A percentile compares a stretch with the other conserved stretches of the same genome.
phyloP scores from a whole-genome alignment of 2,329 filamentous ascomycete genomes.

The Seiridium unicorne region DNA sequence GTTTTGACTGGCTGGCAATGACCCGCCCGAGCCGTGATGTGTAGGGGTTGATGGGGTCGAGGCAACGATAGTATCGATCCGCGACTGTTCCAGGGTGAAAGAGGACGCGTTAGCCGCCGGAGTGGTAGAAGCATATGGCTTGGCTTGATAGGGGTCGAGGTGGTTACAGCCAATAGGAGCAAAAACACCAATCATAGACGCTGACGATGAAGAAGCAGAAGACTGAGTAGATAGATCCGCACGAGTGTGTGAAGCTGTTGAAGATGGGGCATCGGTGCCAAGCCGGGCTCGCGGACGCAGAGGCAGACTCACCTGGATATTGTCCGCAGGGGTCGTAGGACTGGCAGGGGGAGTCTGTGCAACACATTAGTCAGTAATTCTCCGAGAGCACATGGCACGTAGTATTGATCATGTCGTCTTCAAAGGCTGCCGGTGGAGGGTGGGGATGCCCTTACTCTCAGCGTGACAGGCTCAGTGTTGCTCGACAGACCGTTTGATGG shows the following conservation, averaged over 20 bases:
- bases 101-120: slow-evolving; percentile 10
- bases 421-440: no score
- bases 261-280: neutral
- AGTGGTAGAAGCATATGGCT: neutral
- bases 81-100: slow-evolving; percentile 23
- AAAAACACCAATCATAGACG: neutral
- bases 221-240: neutral
- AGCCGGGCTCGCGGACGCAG: neutral
- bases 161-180: neutral
- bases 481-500: slow-evolving; percentile 36
- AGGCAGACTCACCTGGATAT: slow-evolving; percentile 27
- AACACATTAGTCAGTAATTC: slow-evolving; percentile 7
- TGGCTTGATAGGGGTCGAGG: slow-evolving; percentile 2
- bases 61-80: slow-evolving; percentile 36
- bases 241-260: neutral
- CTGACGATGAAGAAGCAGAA: neutral
- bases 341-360: slow-evolving; percentile 20
- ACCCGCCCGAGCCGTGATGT: slow-evolving; percentile 18
- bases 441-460: slow-evolving; percentile 34
- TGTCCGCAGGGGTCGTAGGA: slow-evolving; percentile 22
- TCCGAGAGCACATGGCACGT: neutral
- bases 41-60: slow-evolving; percentile 24
- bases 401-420: neutral
- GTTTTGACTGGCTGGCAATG: slow-evolving; percentile 14
- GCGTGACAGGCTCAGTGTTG: slow-evolving; percentile 32